Evolutionary conservation across 371 early-diverging fungal species (phyloP), one percentile per base, ranked within the genome.

Genomic region (Rhizopus arrhizus): DNA sequence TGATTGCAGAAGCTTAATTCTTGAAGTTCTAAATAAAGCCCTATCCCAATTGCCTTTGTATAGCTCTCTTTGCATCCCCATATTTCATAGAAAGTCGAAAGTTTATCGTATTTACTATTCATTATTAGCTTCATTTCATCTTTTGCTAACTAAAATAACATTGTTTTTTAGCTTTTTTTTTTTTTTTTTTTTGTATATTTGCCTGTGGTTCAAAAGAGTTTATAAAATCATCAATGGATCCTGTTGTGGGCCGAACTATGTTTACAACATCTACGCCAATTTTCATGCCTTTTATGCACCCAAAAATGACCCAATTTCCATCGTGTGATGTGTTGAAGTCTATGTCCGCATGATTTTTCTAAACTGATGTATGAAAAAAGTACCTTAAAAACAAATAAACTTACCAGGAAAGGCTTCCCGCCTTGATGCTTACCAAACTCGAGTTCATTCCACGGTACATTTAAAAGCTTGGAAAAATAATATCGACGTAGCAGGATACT

Each of bases 21-120:
- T 31, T 59, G 47, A 4, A 85, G 61, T 45, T 84, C 83, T 49
- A 82, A 51, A 15, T 61, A 63, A 12, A 88, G 66, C 2, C 88
- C 88, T 7, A 84, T 41, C n/a, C 88, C 88, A 41, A 83, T 22
- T 11, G 83, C 84, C 59, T 88, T 88, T 28, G 77, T 74, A 56
- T 83, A 85, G 56, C 83, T 82, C 69, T 88, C 88, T 64, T 88
- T 88, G 38, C 84, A 64, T 15, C 75, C 80, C 88, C 88, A 88
- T 10, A 80, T 34, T 36, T 77, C 64, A 48, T 67, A 80, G 58
- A 88, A 88, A 29, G 70, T 61, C 38, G 70, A 68, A 10, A 83
- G 58, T 7, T 58, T 50, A 28, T 57, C 32, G 40, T 66, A 10
- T 4, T 70, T 8, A 16, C 42, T 32, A 33, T 43, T 42, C 56